A percentile compares a stretch with the other conserved stretches of the same genome.
phyloP scores from a whole-genome alignment of 305 asterid genomes.

The Fraxinus latifolia region DNA sequence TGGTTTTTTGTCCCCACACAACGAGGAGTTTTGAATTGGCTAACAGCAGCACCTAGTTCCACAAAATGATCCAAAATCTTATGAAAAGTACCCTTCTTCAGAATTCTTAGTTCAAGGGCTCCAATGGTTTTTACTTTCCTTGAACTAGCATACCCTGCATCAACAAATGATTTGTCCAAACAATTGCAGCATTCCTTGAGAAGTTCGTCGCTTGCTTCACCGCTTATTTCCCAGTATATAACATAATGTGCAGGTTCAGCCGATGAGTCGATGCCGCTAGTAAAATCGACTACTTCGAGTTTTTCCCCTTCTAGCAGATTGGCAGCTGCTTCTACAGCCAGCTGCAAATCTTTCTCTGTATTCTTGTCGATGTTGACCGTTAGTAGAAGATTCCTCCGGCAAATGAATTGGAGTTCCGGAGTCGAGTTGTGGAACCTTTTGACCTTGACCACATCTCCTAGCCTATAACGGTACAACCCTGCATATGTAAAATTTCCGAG shows the following conservation, averaged over 20 bases:
- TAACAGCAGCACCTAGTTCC: constrained; percentile 82
- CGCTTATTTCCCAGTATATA: constrained; percentile 73
- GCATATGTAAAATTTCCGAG: constrained; percentile 21
- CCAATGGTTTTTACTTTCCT: constrained; percentile 61
- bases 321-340: constrained; percentile 72
- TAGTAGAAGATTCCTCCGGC: constrained; percentile 77
- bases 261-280: constrained; percentile 58
- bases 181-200: constrained; percentile 78
- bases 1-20: constrained; percentile 62
- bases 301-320: constrained; percentile 48
- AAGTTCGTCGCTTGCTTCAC: constrained; percentile 47
- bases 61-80: constrained; percentile 79
- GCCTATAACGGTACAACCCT: constrained; percentile 85
- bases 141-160: constrained; percentile 73
- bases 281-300: constrained; percentile 79
- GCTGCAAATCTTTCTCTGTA: constrained; percentile 84
- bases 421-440: constrained; percentile 81
- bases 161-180: constrained; percentile 61
- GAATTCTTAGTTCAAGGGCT: constrained; percentile 58
- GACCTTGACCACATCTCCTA: constrained; percentile 90
- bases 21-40: constrained; percentile 94
- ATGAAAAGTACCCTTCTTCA: constrained; percentile 70
- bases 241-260: constrained; percentile 71
- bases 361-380: constrained; percentile 86
- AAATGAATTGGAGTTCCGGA: constrained; percentile 78